Base-by-base conservation (phyloP, 306 rosid genomes). In the Dryas alaskensis region DNA sequence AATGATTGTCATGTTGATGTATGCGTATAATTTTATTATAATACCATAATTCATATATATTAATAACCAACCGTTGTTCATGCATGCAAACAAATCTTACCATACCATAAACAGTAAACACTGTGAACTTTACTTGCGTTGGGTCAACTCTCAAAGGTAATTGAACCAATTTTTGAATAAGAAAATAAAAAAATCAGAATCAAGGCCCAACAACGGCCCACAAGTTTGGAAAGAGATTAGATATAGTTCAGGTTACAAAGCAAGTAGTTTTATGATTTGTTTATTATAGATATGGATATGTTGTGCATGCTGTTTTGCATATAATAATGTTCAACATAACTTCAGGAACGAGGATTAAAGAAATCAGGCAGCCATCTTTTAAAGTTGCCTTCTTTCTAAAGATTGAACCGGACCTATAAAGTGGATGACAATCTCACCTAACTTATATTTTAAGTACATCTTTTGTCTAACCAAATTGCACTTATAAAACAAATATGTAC, bases 301-400 rank as follows among this genome's bases (percentile, higher is more conserved):
- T 55, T 10, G 14, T 4, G 16, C 37, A 31, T 31, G 37, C 37
- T 31, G 37, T 31, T 31, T 31, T 60, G 43, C 42, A 25, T 60
- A 60, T 60, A 50, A 16, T 50, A 50, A 49, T 10, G 67, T 62
- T 14, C 5, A 31, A 31, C 13, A 13, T 6, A 42, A 4, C 12
- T 43, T 63, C 42, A 16, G 13, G 17, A 31, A 60, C 27, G 44
- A 19, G 48, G 69, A 65, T 65, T 19, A 45, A 4, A 17, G 37
- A 65, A 17, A 65, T 65, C 54, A 19, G 10, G 10, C 40, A 45
- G 10, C 17, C 40, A 19, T 44, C 53, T 65, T 11, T 46, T 45
- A 0, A 49, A 68, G 39, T 71, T 83, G 68, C 49, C 79, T 80
- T 85, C 80, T 74, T 72, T 76, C 60, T 69, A 65, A 83, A 76